Percentiles rank a stretch among this genome's conserved stretches.
phyloP scores from a whole-genome alignment of 2,329 filamentous ascomycete genomes.

The Microdochium paspali region DNA sequence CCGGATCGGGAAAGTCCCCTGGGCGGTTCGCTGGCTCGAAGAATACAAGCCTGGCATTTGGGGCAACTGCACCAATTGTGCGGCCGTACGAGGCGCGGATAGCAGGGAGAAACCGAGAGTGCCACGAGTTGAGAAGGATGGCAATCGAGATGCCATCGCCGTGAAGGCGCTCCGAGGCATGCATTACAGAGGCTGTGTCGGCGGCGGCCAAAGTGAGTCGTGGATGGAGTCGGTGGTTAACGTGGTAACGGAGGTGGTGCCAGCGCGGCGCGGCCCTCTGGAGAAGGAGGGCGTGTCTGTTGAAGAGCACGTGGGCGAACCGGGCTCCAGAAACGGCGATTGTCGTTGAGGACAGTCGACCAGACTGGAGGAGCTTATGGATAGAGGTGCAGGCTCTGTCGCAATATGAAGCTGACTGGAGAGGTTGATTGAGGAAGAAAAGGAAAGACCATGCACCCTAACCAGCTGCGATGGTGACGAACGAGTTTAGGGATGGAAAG shows the following conservation, averaged over 20 bases:
- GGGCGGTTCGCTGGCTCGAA: slow-evolving; percentile 25
- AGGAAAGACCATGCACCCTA: too few species aligned
- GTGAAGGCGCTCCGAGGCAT: not conserved
- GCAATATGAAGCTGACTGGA: too few species aligned
- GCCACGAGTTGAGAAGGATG: slow-evolving; percentile 27
- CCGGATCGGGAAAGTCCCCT: slow-evolving; percentile 24
- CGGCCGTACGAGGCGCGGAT: slow-evolving; percentile 25
- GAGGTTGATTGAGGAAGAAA: too few species aligned
- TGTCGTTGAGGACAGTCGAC: not conserved
- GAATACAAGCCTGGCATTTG: slow-evolving; percentile 19
- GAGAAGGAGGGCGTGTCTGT: not conserved
- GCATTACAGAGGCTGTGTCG: not conserved
- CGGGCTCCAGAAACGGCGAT: not conserved
- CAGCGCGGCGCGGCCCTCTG: not conserved
- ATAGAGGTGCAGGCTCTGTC: not conserved
- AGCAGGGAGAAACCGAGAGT: slow-evolving; percentile 21
- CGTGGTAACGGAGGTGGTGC: not conserved
- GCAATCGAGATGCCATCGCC: slow-evolving; percentile 17
- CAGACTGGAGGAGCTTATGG: not conserved
- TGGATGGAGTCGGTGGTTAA: slow-evolving; percentile 2
- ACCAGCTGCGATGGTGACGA: too few species aligned
- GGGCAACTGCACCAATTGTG: slow-evolving; percentile 19
- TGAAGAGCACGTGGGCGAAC: not conserved
- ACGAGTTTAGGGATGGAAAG: too few species aligned
- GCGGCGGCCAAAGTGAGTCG: not conserved